Evolutionary conservation across 768 basidiomycete species (phyloP), one percentile per base, ranked within the genome.

Genomic region (Mycena pura): DNA sequence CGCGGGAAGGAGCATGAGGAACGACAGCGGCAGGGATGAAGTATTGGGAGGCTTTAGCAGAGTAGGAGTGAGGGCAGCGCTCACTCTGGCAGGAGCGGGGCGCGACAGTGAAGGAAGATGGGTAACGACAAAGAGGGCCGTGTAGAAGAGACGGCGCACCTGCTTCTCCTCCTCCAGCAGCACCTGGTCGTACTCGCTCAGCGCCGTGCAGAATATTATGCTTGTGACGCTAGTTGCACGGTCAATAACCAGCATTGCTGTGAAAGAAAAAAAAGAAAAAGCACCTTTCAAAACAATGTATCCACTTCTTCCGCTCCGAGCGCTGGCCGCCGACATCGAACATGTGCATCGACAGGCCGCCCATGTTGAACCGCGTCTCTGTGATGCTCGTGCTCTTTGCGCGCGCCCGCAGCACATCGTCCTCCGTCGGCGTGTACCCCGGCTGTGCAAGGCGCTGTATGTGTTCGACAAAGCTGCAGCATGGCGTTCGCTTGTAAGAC

Each of bases 171-270:
- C 88, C 72, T 90, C 90, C 57, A 87, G 74, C 46, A 89, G 72
- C 21, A 86, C 86, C 74, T 89, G 88, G 71, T 92, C 89, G 69
- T 92, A 92, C 73, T 91, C 89, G 73, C 84, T 86, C 62, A 91
- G 72, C 11, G 87, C 85, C 27, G 86, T 85, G 70, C 86, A 89
- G 74, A 90, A 90, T 43, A 91, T 87, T 71, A 91, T 87, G 34
- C 79, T 81, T 7, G 88, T 89, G 27, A 89, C 87, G n/a, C 64
- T 66, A n/a, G 19, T 2, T 3, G 21, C 9, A 2, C 2, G 10
- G 49, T 50, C 13, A 41, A 40, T 11, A 28, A n/a, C 5, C 6
- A 47, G 46, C 21, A 28, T n/a, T 14, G 15, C 22, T 3, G 17
- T 22, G 28, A 15, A 38, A 15, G 9, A 41, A 11, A 28, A 44